phyloP scores from a whole-genome alignment of 2,329 filamentous ascomycete species.

The Sclerotinia glacialis region DNA sequence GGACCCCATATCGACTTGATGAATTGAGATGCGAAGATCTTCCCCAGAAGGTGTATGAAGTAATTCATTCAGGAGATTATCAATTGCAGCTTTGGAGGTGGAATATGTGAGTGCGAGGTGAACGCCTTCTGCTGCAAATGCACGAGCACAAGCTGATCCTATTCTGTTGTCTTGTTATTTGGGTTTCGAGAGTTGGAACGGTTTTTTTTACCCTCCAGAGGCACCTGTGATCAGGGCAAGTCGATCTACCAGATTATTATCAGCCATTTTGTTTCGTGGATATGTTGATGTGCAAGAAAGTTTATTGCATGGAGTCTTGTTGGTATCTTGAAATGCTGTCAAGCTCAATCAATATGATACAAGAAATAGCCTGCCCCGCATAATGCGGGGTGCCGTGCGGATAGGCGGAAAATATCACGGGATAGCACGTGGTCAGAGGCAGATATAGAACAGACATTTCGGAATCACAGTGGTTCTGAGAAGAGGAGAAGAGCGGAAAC shows the following conservation, averaged over 20 bases:
- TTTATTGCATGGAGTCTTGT: not conserved
- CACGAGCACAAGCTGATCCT: constrained; percentile 55
- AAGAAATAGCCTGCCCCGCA: not conserved
- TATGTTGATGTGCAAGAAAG: not conserved
- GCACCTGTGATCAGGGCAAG: constrained; percentile 60
- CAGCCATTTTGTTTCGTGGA: constrained; percentile 21
- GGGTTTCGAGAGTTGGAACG: not conserved
- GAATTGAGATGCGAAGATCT: constrained; percentile 48
- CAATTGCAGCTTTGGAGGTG: constrained; percentile 45
- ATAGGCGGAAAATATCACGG: no score
- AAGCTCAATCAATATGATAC: not conserved
- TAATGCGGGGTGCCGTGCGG: not conserved
- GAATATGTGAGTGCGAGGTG: constrained; percentile 59
- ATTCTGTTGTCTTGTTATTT: constrained; percentile 47
- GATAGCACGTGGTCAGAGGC: no score
- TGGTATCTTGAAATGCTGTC: not conserved
- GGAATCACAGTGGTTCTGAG: no score
- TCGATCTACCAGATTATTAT: constrained; percentile 50
- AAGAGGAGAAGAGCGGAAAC: no score
- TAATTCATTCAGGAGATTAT: constrained; percentile 41
- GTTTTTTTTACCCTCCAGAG: constrained; percentile 52
- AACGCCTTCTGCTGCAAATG: constrained; percentile 52
- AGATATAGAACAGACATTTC: no score
- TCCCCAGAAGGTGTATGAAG: constrained; percentile 40
- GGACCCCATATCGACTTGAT: constrained; percentile 57